phyloP scores from a whole-genome alignment of 257 asterid genomes.

The Nemophila menziesii region DNA sequence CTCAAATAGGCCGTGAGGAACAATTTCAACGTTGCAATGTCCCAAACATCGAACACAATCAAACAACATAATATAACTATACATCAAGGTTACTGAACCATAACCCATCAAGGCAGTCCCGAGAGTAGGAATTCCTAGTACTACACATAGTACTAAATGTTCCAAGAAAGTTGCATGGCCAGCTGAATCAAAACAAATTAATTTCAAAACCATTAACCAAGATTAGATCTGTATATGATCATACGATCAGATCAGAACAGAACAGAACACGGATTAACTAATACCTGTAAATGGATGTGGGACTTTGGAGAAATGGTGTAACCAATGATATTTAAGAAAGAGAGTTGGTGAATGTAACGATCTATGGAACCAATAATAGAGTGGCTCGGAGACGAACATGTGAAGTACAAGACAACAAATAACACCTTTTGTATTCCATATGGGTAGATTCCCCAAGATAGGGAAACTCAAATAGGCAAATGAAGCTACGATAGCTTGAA shows the following conservation, averaged over 20 bases:
- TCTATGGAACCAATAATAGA: constrained; percentile 79
- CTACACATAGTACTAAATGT: constrained; percentile 49
- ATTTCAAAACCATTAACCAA: constrained; percentile 7
- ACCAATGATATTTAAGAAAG: constrained; percentile 66
- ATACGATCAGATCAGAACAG: constrained; percentile 1
- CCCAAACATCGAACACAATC: constrained; percentile 85
- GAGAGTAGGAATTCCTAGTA: constrained; percentile 57
- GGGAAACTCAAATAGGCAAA: constrained; percentile 50
- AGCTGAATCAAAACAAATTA: constrained; percentile 32
- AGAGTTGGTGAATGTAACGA: constrained; percentile 46
- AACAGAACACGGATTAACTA: not conserved
- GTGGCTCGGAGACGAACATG: constrained; percentile 66
- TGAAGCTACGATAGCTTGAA: constrained; percentile 48
- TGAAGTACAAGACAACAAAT: constrained; percentile 59
- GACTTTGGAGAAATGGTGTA: constrained; percentile 71
- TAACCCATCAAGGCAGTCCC: constrained; percentile 55
- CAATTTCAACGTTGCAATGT: constrained; percentile 66
- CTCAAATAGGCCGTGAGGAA: constrained; percentile 41
- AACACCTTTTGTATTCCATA: constrained; percentile 56
- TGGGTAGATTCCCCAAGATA: constrained; percentile 38
- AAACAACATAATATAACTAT: constrained; percentile 48
- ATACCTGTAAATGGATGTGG: constrained; percentile 74
- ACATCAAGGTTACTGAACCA: constrained; percentile 60
- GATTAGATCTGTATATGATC: not conserved
- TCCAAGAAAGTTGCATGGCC: constrained; percentile 79